phyloP scores from a whole-genome alignment of 108 stramenopile species.

The Nannochloropsis gaditana region DNA sequence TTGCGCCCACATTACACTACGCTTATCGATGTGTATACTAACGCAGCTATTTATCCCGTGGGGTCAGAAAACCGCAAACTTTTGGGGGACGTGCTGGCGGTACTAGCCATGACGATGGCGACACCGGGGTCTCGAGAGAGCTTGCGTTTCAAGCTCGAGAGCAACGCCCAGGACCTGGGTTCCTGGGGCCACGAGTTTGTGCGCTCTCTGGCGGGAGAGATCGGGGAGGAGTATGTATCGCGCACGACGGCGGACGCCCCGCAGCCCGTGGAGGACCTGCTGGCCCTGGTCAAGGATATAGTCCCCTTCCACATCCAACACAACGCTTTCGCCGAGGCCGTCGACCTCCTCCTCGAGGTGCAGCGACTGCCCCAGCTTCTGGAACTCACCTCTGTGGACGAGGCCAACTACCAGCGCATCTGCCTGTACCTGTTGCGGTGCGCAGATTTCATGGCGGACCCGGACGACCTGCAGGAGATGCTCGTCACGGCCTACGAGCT shows the following conservation, averaged over 20 bases:
- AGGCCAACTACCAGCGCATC: constrained; percentile 83
- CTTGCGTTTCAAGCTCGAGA: constrained; percentile 81
- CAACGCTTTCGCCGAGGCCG: constrained; percentile 96
- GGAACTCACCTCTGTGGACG: constrained; percentile 65
- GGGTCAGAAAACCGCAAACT: constrained; percentile 55
- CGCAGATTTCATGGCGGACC: constrained; percentile 75
- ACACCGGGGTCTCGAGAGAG: constrained; percentile 64
- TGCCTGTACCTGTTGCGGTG: constrained; percentile 95
- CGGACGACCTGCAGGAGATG: constrained; percentile 65
- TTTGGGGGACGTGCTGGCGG: constrained; percentile 89
- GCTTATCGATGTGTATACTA: constrained; percentile 68
- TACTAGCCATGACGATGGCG: constrained; percentile 94
- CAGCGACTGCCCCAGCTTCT: constrained; percentile 60
- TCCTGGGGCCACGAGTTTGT: constrained; percentile 98
- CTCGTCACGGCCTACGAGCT: constrained; percentile 79
- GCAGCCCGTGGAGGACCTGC: constrained; percentile 24
- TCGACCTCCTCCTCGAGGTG: constrained; percentile 95
- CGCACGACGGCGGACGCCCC: constrained; percentile 62
- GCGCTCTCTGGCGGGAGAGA: constrained; percentile 87
- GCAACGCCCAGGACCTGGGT: constrained; percentile 69
- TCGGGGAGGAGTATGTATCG: constrained; percentile 88
- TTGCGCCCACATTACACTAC: constrained; percentile 81
- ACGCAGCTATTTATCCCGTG: background rate
- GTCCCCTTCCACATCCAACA: constrained; percentile 94
- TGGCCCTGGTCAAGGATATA: constrained; percentile 88